Percentiles rank a stretch among this genome's conserved stretches.
These are phyloP conservation scores for Eucalyptus cloeziana DNA, from an alignment of 345 rosid genomes.

Conservation along the genomic window DNA sequence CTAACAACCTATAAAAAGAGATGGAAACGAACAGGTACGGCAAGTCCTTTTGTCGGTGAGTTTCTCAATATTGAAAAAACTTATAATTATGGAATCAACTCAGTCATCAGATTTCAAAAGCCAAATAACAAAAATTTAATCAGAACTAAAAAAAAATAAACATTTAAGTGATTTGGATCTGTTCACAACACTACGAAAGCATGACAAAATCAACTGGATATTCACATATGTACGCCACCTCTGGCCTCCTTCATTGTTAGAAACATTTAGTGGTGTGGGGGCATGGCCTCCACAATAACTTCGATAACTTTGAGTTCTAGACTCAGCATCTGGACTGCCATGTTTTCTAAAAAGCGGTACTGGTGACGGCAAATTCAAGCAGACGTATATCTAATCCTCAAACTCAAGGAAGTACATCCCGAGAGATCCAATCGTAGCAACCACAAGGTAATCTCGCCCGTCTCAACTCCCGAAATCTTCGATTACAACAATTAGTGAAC, in stretches of 20 bases:
- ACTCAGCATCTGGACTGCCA: background rate
- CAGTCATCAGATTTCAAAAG: background rate
- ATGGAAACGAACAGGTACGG: background rate
- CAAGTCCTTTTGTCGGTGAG: background rate
- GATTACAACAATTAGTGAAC: background rate
- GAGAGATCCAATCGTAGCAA: background rate
- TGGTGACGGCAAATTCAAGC: background rate
- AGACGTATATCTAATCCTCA: background rate
- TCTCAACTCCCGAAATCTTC: background rate
- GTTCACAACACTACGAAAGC: background rate
- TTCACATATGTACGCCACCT: background rate
- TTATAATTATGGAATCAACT: background rate
- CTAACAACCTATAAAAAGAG: background rate
- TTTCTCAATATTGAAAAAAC: background rate
- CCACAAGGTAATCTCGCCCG: background rate
- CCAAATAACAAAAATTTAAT: background rate
- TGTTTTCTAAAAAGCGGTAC: background rate
- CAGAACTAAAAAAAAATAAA: background rate
- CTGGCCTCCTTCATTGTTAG: background rate
- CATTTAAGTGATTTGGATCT: background rate
- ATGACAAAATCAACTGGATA: background rate
- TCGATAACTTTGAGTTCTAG: background rate
- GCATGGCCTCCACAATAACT: background rate
- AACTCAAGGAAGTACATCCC: background rate
- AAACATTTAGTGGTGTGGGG: background rate